Conservation (phyloP, 768 basidiomycete species). For the Suillus ampliporus region DNA sequence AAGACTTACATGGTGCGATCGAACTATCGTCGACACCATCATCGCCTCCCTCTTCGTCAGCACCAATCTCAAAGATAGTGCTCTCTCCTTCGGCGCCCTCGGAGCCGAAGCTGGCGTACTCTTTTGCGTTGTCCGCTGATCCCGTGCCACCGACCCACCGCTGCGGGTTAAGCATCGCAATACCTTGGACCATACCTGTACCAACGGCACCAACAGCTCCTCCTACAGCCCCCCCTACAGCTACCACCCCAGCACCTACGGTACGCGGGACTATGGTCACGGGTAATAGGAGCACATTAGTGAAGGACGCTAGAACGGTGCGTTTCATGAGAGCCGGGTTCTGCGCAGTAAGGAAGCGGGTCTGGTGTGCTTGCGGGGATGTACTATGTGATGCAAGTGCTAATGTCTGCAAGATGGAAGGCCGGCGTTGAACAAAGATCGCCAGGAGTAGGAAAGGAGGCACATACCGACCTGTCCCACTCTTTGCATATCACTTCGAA, state of each 20-base stretch:
- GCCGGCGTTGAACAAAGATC: background rate
- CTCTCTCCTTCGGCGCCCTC: constrained; percentile 30
- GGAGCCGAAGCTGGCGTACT: constrained; percentile 28
- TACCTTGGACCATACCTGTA: constrained; percentile 79
- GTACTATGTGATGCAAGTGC: constrained; percentile 5
- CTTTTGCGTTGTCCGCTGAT: constrained; percentile 15
- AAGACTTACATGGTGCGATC: background rate
- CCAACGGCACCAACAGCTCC: constrained; percentile 72
- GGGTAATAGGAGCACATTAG: constrained; percentile 85
- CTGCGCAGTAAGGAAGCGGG: constrained; percentile 80
- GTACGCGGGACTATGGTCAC: constrained; percentile 95
- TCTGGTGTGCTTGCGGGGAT: constrained; percentile 20
- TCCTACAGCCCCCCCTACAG: constrained; percentile 58
- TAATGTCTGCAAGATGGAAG: constrained; percentile 5
- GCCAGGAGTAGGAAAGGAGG: constrained; percentile 4
- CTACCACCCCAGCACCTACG: constrained; percentile 71
- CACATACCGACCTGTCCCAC: constrained; percentile 79
- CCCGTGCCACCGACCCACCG: constrained; percentile 67
- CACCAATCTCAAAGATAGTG: constrained; percentile 57
- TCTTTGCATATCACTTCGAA: constrained; percentile 77
- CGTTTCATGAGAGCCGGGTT: constrained; percentile 94
- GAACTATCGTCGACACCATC: constrained; percentile 21
- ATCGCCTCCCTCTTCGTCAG: constrained; percentile 37
- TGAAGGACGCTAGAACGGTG: constrained; percentile 91
- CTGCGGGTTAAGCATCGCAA: constrained; percentile 89